Evolutionary conservation across 345 rosid genomes (phyloP), one percentile per base, ranked within the genome.

Genomic region (Alliaria petiolata): DNA sequence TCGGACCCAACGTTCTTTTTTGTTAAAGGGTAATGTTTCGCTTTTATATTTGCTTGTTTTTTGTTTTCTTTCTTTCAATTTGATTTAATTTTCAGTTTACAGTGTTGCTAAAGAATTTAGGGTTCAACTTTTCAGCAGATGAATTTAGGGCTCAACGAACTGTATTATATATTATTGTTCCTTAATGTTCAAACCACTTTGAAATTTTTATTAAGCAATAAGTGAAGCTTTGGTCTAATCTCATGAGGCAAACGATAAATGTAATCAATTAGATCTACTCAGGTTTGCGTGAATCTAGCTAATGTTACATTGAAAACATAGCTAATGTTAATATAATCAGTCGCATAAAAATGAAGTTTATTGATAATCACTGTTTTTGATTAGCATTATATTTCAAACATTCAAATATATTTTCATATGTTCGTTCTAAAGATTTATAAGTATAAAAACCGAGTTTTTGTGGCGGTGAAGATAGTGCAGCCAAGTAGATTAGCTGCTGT

Each of bases 381-480:
- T 20, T 7, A 38, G 3, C 26, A 20, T 58, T 6, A n/a, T n/a
- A 25, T 15, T 15, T 28, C 54, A 44, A 43, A 28, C 25, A 63
- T 43, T 45, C 6, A 10, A 15, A 8, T 6, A 19, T 9, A 45
- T 7, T 9, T n/a, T 46, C 22, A 28, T 72, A 8, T 40, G 0
- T n/a, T 39, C 0, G 53, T 13, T 44, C 26, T 35, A 55, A 28
- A 33, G 20, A 28, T 56, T 43, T 64, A 66, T 54, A 74, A 66
- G 9, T 25, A 26, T 14, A 79, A 76, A 56, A 47, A 78, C 28
- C 60, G 34, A 8, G 9, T 55, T 35, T 73, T 72, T 11, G 89
- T 88, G 63, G 90, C 90, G 0, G 87, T 85, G 71, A 88, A 88
- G 79, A 26, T 85, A 6, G 31, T 88, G 42, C 83, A 79, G 42